Base-by-base conservation (phyloP, 192 early-diverging fungal species). In the Coemansia sp. region DNA sequence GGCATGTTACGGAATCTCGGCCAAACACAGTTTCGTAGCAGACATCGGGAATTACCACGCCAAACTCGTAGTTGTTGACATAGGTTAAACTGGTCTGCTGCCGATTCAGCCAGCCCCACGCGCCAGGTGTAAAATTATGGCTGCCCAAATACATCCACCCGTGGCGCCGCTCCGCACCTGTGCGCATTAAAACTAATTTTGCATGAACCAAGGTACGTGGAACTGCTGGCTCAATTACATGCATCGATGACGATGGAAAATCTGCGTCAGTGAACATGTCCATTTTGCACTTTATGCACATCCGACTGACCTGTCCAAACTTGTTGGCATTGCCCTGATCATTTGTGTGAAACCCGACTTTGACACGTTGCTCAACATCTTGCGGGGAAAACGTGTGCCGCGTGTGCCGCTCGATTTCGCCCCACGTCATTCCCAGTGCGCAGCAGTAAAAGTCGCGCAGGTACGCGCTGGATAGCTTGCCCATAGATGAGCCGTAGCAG, bases 1-100 rank as follows among this genome's bases (percentile, higher is more conserved):
- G 66, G 70, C 76, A 69, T 10, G 24, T 45, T 19, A 69, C 66
- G 15, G 62, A 35, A 19, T 68, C 66, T 12, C 59, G 58, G 23
- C 72, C 70, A 65, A 62, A 69, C 49, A 52, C 58, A 10, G 58
- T 35, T 25, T 68, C 62, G 25, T 65, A 57, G 29, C 45, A 23
- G 0, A 72, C 48, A 25, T 55, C 45, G 9, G 70, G 66, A 3
- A 78, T 35, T 1, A 78, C 60, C 2, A 78, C 56, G 35, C 76
- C 76, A 69, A 72, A 69, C 56, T 78, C 76, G 25, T 72, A 78
- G 64, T 78, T 78, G 43, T 78, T 78, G 45, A 67, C 27, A 64
- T 64, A 60, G 0, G 25, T 27, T 3, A 29, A n/a, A 6, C 1
- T 39, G 2, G 23, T 25, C 17, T 24, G 39, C 0, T 6, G 43